These are phyloP conservation scores for Microthyrium microscopicum DNA, from an alignment of 2,329 filamentous ascomycete genomes.

Conservation along the genomic window DNA sequence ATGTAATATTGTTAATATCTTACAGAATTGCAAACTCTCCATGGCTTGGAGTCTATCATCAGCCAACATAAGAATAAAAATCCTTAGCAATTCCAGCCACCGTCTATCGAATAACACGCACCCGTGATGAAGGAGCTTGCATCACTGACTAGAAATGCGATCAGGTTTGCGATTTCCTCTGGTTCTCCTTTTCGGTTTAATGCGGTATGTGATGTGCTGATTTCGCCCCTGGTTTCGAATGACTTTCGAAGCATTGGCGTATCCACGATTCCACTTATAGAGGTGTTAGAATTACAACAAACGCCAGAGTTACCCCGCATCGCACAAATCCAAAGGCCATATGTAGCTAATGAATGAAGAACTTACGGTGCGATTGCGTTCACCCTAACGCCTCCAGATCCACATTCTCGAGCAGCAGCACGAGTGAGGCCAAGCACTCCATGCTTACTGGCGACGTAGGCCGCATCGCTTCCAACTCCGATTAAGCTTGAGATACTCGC, in stretches of 20 bases:
- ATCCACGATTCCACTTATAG: slow-evolving; percentile 10
- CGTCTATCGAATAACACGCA: slow-evolving; percentile 23
- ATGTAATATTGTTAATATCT: no score
- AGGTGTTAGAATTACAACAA: no score
- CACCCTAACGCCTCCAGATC: neutral
- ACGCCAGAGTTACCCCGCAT: no score
- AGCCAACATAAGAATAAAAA: no score
- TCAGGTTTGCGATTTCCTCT: slow-evolving; percentile 19
- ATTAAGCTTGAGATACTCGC: neutral
- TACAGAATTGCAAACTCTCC: no score
- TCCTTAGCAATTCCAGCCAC: slow-evolving; percentile 18
- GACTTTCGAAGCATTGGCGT: slow-evolving; percentile 12
- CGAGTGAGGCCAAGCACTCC: neutral
- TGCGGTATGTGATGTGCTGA: slow-evolving; percentile 1
- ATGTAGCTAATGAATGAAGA: no score
- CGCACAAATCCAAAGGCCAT: no score
- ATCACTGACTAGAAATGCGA: slow-evolving; percentile 26
- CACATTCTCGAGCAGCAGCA: neutral
- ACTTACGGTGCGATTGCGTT: slow-evolving; percentile 2
- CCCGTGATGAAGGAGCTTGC: slow-evolving; percentile 26
- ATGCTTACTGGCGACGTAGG: neutral
- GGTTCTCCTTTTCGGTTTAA: slow-evolving; percentile 6
- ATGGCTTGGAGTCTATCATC: no score
- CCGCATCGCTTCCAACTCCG: neutral
- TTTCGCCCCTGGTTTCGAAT: neutral